Evolutionary conservation across 1,139 yeast genomes (phyloP).

Genomic region (Nakaseomyces delphensis): DNA sequence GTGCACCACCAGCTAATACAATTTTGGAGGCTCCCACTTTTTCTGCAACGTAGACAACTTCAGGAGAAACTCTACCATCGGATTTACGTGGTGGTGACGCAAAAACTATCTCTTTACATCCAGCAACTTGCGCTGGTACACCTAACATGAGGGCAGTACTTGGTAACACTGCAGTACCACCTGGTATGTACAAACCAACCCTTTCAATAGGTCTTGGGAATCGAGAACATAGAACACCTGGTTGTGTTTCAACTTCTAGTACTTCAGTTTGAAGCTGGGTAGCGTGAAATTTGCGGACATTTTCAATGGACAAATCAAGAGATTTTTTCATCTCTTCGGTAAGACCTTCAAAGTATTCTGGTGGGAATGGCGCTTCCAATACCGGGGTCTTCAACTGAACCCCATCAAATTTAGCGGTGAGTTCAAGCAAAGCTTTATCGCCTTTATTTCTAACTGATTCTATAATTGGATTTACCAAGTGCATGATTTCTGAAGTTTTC

Average conservation of each 20-base stretch:
- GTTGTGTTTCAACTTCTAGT: slow-evolving; percentile 82
- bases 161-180: slow-evolving; percentile 97
- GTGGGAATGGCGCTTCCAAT: slow-evolving; percentile 75
- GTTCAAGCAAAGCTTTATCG: slow-evolving; percentile 76
- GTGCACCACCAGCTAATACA: slow-evolving; percentile 97
- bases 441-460: slow-evolving; percentile 69
- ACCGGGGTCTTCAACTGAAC: slow-evolving; percentile 66
- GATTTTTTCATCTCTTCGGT: slow-evolving; percentile 73
- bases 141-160: slow-evolving; percentile 98
- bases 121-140: slow-evolving; percentile 98
- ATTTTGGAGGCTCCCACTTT: slow-evolving; percentile 86
- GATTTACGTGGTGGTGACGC: slow-evolving; percentile 92
- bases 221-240: slow-evolving; percentile 90
- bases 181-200: slow-evolving; percentile 95
- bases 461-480: slow-evolving; percentile 81
- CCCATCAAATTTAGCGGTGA: slow-evolving; percentile 84
- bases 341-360: slow-evolving; percentile 53
- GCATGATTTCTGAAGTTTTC: slow-evolving; percentile 84
- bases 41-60: slow-evolving; percentile 94
- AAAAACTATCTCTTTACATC: slow-evolving; percentile 83
- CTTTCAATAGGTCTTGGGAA: slow-evolving; percentile 90
- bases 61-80: slow-evolving; percentile 91
- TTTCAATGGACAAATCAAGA: slow-evolving; percentile 78
- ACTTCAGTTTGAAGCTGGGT: slow-evolving; percentile 75
- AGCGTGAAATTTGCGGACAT: slow-evolving; percentile 84